These are phyloP conservation scores for Penicillium bialowiezense DNA, from an alignment of 495 filamentous ascomycete species.

Conservation along the genomic window DNA sequence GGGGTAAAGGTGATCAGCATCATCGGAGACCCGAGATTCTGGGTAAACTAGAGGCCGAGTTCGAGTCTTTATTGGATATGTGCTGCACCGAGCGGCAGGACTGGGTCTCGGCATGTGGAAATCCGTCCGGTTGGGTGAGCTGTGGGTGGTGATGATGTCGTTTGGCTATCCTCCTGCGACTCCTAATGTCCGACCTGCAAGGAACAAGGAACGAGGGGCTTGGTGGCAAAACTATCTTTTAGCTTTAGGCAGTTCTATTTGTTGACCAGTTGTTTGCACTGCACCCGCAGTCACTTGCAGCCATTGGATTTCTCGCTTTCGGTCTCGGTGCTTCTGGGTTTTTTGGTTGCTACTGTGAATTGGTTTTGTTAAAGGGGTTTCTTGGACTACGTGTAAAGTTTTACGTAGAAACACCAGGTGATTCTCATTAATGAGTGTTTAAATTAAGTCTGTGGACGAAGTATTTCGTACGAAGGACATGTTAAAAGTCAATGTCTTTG, in stretches of 20 bases:
- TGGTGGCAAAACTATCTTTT: conserved; percentile 12
- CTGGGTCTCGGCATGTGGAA: conserved; percentile 14
- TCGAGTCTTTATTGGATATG: conserved; percentile 9
- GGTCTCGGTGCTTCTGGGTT: no score
- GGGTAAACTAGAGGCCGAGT: conserved; percentile 7
- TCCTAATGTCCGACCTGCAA: conserved; percentile 19
- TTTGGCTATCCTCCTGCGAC: conserved; percentile 15
- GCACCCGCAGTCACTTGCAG: no score
- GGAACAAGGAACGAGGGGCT: conserved; percentile 17
- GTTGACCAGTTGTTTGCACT: neutral
- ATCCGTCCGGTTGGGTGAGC: conserved; percentile 16
- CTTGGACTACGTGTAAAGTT: no score
- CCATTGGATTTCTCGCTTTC: no score
- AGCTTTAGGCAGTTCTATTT: neutral
- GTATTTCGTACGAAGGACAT: no score
- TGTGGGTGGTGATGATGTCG: conserved; percentile 13
- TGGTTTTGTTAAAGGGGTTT: no score
- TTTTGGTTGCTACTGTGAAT: no score
- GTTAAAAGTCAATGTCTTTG: no score
- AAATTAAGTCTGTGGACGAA: no score
- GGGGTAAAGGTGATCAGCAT: conserved; percentile 14
- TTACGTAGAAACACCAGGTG: no score
- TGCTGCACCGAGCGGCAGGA: conserved; percentile 19
- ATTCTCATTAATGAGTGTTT: no score
- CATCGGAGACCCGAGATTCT: conserved; percentile 14